Conservation (phyloP, 108 stramenopile species). For the Cyclotella atomus region DNA sequence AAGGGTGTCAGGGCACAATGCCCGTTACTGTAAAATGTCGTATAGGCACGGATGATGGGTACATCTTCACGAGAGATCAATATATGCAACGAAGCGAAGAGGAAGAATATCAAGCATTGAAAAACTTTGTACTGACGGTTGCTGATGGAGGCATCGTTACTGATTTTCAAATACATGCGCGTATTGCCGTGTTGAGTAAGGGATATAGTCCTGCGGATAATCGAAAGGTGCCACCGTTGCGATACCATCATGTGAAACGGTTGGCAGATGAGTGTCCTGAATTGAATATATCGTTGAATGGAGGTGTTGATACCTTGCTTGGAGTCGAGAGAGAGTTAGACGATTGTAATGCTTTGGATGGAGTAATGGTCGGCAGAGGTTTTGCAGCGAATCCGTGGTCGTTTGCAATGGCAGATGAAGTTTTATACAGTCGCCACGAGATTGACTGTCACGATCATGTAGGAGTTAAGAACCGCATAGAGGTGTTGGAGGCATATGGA, state of each 20-base stretch:
- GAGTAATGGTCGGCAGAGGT: conserved; percentile 89
- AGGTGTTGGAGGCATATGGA: conserved; percentile 73
- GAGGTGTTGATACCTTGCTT: conserved; percentile 76
- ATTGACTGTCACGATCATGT: not conserved
- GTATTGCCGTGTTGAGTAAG: conserved; percentile 92
- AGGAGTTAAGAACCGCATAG: conserved; percentile 64
- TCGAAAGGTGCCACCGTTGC: conserved; percentile 94
- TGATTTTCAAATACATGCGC: conserved; percentile 96
- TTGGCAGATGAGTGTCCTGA: conserved; percentile 83
- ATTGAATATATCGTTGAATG: conserved; percentile 86
- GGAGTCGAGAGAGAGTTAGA: conserved; percentile 73
- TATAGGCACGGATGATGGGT: conserved; percentile 82
- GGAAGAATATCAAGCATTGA: conserved; percentile 80
- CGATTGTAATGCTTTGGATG: conserved; percentile 58
- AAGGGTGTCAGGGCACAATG: conserved; percentile 63
- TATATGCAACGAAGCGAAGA: conserved; percentile 78
- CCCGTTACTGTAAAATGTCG: conserved; percentile 98
- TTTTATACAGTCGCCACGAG: conserved; percentile 66
- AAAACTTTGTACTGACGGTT: conserved; percentile 87
- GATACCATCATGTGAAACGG: conserved; percentile 78
- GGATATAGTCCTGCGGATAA: conserved; percentile 95
- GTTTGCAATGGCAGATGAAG: conserved; percentile 80
- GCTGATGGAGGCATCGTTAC: conserved; percentile 80
- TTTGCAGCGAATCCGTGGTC: conserved; percentile 86
- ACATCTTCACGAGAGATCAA: conserved; percentile 45